A percentile compares a stretch with the other conserved stretches of the same genome.
These are phyloP conservation scores for Hymenoscyphus albidus DNA, from an alignment of 2,329 filamentous ascomycete species.

Conservation along the genomic window DNA sequence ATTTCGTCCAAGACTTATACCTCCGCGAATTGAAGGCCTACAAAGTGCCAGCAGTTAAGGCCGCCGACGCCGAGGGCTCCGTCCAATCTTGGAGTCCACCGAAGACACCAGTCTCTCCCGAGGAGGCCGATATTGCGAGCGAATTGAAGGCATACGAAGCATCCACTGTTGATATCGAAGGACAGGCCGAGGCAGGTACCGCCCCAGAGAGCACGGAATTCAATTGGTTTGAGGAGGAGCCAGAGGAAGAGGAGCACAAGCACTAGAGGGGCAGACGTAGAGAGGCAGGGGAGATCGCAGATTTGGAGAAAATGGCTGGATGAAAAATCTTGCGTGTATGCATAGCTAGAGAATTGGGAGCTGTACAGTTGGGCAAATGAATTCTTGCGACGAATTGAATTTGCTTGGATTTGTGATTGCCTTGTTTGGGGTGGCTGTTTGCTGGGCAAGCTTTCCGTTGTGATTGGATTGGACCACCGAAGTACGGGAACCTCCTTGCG, in stretches of 20 bases:
- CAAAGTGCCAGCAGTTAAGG: conserved; percentile 81
- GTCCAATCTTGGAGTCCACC: conserved; percentile 84
- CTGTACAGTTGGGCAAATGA: conserved; percentile 23
- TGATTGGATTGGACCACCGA: not conserved
- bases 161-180: conserved; percentile 92
- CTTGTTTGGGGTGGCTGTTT: not conserved
- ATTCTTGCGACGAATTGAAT: not conserved
- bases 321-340: conserved; percentile 22
- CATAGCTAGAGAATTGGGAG: conserved; percentile 28
- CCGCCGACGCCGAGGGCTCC: conserved; percentile 81
- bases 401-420: not conserved
- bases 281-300: conserved; percentile 4
- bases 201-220: conserved; percentile 53
- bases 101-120: conserved; percentile 79
- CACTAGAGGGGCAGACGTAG: conserved; percentile 26
- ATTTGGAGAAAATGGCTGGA: conserved; percentile 2
- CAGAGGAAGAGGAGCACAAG: conserved; percentile 46
- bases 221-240: conserved; percentile 82
- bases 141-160: conserved; percentile 92
- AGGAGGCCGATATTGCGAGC: conserved; percentile 88
- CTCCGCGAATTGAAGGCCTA: conserved; percentile 93
- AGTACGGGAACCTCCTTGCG: not conserved
- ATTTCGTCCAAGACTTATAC: conserved; percentile 97
- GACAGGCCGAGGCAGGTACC: conserved; percentile 59
- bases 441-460: not conserved